Evolutionary conservation across 2,329 filamentous ascomycete genomes (phyloP).

Genomic region (Phoma herbarum): DNA sequence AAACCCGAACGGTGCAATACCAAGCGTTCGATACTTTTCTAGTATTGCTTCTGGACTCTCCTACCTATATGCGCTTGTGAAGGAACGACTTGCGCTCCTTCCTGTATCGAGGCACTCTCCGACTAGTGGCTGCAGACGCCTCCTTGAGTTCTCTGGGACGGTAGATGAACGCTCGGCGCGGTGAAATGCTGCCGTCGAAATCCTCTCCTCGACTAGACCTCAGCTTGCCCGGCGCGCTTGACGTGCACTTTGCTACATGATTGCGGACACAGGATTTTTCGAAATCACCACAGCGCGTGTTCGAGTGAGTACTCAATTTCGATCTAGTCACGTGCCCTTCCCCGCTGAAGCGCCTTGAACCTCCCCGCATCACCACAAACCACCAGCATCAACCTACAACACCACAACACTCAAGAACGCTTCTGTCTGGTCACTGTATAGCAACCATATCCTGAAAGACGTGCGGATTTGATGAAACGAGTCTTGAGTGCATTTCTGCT

Average conservation of each 20-base stretch:
- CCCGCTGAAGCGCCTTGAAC: neutral
- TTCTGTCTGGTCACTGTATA: neutral
- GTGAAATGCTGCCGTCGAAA: neutral
- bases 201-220: neutral
- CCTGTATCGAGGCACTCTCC: slow-evolving; percentile 22
- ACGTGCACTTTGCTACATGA: neutral
- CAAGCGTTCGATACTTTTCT: slow-evolving; percentile 20
- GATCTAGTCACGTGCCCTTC: neutral
- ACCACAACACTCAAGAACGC: neutral
- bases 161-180: slow-evolving; percentile 5
- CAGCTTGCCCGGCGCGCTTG: neutral
- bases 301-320: neutral
- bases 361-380: neutral
- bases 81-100: slow-evolving; percentile 21
- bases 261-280: neutral
- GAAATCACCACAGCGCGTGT: neutral
- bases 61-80: slow-evolving; percentile 22
- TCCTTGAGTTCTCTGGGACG: neutral
- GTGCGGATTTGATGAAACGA: neutral
- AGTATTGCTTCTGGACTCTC: slow-evolving; percentile 32
- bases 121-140: slow-evolving; percentile 17
- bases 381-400: neutral
- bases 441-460: neutral
- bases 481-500: neutral
- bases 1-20: slow-evolving; percentile 7